These are phyloP conservation scores for Ephemerocybe angulata DNA, from an alignment of 768 basidiomycete species.

Conservation along the genomic window DNA sequence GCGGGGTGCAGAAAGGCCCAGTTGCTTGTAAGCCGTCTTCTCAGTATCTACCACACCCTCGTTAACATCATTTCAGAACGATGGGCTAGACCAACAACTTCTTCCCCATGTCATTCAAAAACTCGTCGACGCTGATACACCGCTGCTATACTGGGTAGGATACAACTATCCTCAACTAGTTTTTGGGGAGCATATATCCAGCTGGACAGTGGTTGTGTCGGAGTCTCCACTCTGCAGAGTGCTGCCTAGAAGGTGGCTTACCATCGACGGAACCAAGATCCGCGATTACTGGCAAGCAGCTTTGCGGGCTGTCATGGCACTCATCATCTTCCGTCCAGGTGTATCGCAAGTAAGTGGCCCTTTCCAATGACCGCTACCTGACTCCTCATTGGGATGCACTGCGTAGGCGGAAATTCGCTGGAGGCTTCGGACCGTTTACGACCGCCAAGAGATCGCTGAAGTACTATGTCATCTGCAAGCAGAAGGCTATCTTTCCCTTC, in stretches of 20 bases:
- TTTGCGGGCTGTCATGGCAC: conserved; percentile 60
- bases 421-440: conserved; percentile 69
- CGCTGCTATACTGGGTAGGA: conserved; percentile 67
- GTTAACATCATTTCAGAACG: neutral
- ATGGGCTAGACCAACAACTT: neutral
- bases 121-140: conserved; percentile 44
- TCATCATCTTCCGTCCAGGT: conserved; percentile 68
- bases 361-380: neutral
- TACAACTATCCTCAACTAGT: conserved; percentile 54
- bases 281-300: conserved; percentile 70
- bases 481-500: conserved; percentile 43
- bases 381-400: conserved; percentile 5
- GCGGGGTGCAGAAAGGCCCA: neutral
- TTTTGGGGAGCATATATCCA: conserved; percentile 43
- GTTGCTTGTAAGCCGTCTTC: neutral
- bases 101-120: conserved; percentile 9
- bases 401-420: conserved; percentile 64
- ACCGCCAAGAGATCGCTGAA: conserved; percentile 72
- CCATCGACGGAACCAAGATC: conserved; percentile 60
- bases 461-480: conserved; percentile 49
- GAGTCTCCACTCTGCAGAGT: conserved; percentile 41
- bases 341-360: conserved; percentile 57
- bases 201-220: conserved; percentile 58
- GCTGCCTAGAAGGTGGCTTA: conserved; percentile 75
- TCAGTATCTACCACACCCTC: neutral